Evolutionary conservation across 78 protist genomes (phyloP).

Genomic region (Dictyostelium citrinum): DNA sequence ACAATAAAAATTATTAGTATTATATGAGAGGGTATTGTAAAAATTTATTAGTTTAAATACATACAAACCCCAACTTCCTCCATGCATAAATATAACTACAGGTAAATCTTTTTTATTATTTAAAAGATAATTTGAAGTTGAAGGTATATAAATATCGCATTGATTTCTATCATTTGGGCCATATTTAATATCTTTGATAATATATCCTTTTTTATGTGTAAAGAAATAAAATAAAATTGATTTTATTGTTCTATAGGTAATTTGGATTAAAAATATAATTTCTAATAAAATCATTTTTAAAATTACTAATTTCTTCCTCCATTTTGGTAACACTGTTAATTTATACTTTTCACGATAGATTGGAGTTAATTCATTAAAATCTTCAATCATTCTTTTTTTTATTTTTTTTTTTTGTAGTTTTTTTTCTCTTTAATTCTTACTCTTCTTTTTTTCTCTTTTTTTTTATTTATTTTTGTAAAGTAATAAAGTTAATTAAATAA

Average conservation of each 20-base stretch:
- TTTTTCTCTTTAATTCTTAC: neutral
- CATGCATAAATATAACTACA: conserved; percentile 31
- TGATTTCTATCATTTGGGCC: conserved; percentile 18
- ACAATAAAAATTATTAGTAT: too few relatives aligned
- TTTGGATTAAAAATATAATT: neutral
- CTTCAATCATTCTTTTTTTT: neutral
- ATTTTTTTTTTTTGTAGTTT: neutral
- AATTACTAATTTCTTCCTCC: conserved; percentile 2
- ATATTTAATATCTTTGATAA: conserved; percentile 37
- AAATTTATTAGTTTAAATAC: too few relatives aligned
- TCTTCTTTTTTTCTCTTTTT: neutral
- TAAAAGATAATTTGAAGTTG: neutral
- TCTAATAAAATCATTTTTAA: neutral
- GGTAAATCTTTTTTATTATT: conserved; percentile 3
- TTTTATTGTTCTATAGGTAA: neutral
- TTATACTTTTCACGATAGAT: neutral
- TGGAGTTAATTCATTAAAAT: neutral
- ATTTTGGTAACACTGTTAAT: conserved; percentile 1
- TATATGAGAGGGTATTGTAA: too few relatives aligned
- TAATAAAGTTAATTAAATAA: too few relatives aligned
- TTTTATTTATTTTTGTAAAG: too few relatives aligned
- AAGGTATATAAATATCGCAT: conserved; percentile 34
- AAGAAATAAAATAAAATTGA: neutral
- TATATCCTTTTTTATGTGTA: neutral
- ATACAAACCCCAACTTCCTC: conserved; percentile 48